A percentile compares a stretch with the other conserved stretches of the same genome.
Evolutionary conservation across 306 rosid species (phyloP).

Genomic region (Canavalia gladiata): DNA sequence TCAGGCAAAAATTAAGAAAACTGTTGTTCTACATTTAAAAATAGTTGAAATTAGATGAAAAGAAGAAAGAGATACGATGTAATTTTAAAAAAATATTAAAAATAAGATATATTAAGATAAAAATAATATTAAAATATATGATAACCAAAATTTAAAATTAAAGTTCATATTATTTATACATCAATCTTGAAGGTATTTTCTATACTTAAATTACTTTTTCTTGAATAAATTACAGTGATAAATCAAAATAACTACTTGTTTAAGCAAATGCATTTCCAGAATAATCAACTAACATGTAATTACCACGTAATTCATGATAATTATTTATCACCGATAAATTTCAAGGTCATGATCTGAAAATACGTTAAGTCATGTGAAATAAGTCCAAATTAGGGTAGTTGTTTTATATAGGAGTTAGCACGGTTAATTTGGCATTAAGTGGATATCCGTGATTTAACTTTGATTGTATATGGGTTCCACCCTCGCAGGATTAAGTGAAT

Average conservation of each 20-base stretch:
- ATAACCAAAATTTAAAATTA: too few species aligned
- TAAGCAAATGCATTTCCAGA: background rate
- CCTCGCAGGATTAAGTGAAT: slow-evolving; percentile 15
- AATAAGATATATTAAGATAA: too few species aligned
- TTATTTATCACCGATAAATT: background rate
- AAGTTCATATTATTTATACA: too few species aligned
- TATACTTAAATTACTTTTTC: background rate
- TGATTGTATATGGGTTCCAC: background rate
- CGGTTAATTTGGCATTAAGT: background rate
- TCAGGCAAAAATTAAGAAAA: background rate
- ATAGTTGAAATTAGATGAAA: too few species aligned
- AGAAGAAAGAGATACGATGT: too few species aligned
- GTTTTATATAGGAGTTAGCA: background rate
- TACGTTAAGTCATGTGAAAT: background rate
- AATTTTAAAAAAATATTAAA: too few species aligned
- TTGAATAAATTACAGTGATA: slow-evolving; percentile 7
- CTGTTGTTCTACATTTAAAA: too few species aligned
- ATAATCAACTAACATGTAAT: background rate
- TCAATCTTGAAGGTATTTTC: background rate
- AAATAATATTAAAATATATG: too few species aligned
- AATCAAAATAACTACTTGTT: background rate
- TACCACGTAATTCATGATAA: background rate
- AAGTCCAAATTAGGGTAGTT: background rate
- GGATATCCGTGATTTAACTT: slow-evolving; percentile 13
- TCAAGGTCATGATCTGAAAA: background rate